Evolutionary conservation across 2,329 filamentous ascomycete genomes (phyloP).

Genomic region (Scleromitrula shiraiana): DNA sequence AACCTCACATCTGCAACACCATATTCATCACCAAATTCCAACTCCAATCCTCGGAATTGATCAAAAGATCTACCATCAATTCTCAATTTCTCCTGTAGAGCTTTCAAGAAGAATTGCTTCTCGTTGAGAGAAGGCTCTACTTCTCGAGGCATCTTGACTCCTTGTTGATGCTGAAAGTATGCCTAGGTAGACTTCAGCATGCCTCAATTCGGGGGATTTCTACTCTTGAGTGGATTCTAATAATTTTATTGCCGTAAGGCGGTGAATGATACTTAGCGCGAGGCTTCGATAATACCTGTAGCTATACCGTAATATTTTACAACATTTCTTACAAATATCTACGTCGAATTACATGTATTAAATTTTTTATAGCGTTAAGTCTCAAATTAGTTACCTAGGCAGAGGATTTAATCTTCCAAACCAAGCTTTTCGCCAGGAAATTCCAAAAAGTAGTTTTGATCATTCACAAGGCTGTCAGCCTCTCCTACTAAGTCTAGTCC

Average conservation of each 20-base stretch:
- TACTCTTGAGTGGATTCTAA: no score
- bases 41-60: constrained; percentile 66
- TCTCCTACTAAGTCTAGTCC: background rate
- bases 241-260: no score
- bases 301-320: no score
- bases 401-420: no score
- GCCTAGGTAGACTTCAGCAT: background rate
- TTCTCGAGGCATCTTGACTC: constrained; percentile 72
- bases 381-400: no score
- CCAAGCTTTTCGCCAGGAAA: no score
- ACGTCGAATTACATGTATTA: no score
- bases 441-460: background rate
- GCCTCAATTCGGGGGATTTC: constrained; percentile 5
- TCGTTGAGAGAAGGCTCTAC: constrained; percentile 84
- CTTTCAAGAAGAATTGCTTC: constrained; percentile 75
- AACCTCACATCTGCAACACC: constrained; percentile 80
- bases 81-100: constrained; percentile 71
- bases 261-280: no score
- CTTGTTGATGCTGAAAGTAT: background rate
- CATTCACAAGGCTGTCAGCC: background rate
- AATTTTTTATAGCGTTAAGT: no score
- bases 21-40: constrained; percentile 84
- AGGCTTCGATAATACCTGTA: no score
- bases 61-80: constrained; percentile 79
- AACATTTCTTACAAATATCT: no score